Evolutionary conservation across 176 grass and related monocot genomes (phyloP).

Genomic region (Calamus simplicifolius): DNA sequence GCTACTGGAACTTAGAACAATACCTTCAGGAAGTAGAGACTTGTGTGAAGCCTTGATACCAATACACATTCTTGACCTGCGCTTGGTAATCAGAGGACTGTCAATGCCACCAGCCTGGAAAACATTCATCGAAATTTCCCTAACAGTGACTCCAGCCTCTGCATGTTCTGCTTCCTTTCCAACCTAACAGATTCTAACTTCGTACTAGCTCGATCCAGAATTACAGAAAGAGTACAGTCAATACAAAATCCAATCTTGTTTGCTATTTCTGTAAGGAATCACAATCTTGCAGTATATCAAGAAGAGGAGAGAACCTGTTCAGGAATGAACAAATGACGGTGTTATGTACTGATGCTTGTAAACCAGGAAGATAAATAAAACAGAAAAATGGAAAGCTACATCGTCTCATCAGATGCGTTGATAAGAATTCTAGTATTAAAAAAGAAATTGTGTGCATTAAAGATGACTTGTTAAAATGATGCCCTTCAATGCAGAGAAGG

Average conservation of each 20-base stretch:
- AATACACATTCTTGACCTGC: slow-evolving; percentile 69
- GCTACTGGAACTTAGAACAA: slow-evolving; percentile 66
- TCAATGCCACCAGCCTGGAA: slow-evolving; percentile 58
- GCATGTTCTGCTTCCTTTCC: slow-evolving; percentile 37
- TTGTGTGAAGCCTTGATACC: slow-evolving; percentile 73
- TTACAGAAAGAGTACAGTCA: slow-evolving; percentile 45
- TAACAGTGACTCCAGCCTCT: slow-evolving; percentile 42
- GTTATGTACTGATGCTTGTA: background rate
- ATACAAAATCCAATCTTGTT: slow-evolving; percentile 52
- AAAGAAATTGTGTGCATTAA: no score
- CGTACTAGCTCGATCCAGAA: slow-evolving; percentile 49
- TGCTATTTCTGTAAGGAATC: slow-evolving; percentile 47
- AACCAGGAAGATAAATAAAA: no score
- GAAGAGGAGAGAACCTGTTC: slow-evolving; percentile 43
- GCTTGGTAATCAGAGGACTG: slow-evolving; percentile 57
- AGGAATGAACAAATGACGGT: slow-evolving; percentile 5
- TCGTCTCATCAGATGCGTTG: no score
- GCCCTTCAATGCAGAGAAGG: no score
- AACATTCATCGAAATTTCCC: slow-evolving; percentile 39
- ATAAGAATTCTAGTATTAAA: no score
- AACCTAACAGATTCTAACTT: slow-evolving; percentile 40
- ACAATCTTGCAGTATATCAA: slow-evolving; percentile 53
- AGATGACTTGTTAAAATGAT: no score
- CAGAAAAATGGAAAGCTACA: no score
- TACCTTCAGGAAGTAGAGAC: slow-evolving; percentile 53